Evolutionary conservation across 768 basidiomycete species (phyloP).

Genomic region (Amylocystis lapponica): DNA sequence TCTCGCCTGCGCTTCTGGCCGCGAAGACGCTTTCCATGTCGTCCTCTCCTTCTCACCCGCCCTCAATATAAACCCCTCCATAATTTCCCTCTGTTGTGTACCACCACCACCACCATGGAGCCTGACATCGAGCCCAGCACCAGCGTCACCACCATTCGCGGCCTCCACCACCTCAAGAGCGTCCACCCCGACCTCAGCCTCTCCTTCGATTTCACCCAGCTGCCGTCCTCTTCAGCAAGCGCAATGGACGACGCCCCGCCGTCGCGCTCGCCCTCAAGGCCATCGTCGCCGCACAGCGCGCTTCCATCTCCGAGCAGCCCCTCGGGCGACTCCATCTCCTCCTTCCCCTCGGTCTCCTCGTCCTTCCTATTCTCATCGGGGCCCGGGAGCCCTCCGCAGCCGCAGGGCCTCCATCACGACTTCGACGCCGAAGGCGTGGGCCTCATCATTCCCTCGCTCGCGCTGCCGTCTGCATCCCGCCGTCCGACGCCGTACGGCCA

Average conservation of each 20-base stretch:
- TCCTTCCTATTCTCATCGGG: constrained; percentile 78
- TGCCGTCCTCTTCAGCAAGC: not conserved
- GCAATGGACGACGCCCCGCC: constrained; percentile 2
- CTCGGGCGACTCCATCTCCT: constrained; percentile 56
- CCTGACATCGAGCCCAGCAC: constrained; percentile 18
- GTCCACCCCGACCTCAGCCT: constrained; percentile 4
- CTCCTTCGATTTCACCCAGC: too few species aligned
- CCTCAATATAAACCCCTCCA: too few species aligned
- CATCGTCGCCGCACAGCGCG: constrained; percentile 43
- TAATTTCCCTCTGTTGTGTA: too few species aligned
- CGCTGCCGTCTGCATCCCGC: constrained; percentile 54
- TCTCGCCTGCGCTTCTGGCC: too few species aligned
- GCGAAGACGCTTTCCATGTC: too few species aligned
- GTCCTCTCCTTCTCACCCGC: too few species aligned
- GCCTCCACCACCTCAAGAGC: constrained; percentile 12
- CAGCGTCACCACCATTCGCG: constrained; percentile 20
- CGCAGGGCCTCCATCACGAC: constrained; percentile 6
- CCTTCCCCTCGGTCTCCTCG: constrained; percentile 65
- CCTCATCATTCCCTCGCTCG: constrained; percentile 66
- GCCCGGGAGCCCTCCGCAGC: constrained; percentile 57
- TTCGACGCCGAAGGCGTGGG: constrained; percentile 22
- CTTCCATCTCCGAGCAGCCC: constrained; percentile 59
- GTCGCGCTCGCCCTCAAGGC: constrained; percentile 27
- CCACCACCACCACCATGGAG: too few species aligned
- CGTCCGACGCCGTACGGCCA: constrained; percentile 64